Evolutionary conservation across 2,329 filamentous ascomycete species (phyloP).

Genomic region (Fusarium sp.): DNA sequence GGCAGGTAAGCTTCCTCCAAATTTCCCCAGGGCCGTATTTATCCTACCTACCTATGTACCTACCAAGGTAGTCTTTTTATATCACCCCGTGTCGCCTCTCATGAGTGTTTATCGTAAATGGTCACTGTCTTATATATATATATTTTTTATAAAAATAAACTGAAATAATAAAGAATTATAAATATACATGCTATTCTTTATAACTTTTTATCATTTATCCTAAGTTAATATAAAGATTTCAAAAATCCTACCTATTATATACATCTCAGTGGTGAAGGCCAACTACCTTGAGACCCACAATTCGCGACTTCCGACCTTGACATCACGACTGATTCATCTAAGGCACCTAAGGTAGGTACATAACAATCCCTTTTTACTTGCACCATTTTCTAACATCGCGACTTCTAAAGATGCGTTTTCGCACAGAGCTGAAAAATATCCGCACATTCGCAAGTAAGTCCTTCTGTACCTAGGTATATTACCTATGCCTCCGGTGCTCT

Average conservation of each 20-base stretch:
- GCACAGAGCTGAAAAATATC: conserved; percentile 73
- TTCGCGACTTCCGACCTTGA: conserved; percentile 13
- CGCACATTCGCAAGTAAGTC: conserved; percentile 72
- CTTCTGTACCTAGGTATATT: neutral
- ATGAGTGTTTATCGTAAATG: neutral
- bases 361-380: neutral
- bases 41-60: too few relatives aligned
- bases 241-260: neutral
- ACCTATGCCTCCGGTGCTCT: neutral
- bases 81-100: neutral
- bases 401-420: conserved; percentile 69
- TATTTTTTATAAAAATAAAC: neutral
- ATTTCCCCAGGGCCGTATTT: too few relatives aligned
- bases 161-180: neutral
- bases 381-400: neutral
- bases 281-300: conserved; percentile 25
- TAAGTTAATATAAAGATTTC: neutral
- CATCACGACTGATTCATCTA: conserved; percentile 18
- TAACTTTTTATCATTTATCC: neutral
- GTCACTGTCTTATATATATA: neutral
- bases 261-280: neutral
- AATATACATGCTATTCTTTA: neutral
- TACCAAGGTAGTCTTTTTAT: neutral
- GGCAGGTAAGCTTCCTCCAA: too few relatives aligned
- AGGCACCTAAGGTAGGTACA: neutral